phyloP scores from a whole-genome alignment of 2,329 filamentous ascomycete genomes.

The Hypoxylon rubiginosum region DNA sequence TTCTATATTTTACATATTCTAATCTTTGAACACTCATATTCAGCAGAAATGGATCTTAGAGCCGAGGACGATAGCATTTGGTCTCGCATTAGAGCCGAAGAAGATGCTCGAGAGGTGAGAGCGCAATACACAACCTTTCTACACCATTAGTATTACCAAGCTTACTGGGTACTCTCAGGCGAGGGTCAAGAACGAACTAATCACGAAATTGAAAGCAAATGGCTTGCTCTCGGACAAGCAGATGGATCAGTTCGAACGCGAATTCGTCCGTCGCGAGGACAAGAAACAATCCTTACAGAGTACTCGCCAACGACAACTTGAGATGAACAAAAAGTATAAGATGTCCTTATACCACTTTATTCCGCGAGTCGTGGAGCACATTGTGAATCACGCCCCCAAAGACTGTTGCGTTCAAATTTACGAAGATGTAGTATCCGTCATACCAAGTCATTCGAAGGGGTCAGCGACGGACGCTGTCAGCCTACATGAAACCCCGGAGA shows the following conservation, averaged over 20 bases:
- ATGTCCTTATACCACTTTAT: background rate
- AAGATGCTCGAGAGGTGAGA: constrained; percentile 13
- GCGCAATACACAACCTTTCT: background rate
- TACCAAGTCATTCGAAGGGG: background rate
- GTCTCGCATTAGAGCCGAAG: background rate
- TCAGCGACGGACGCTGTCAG: background rate
- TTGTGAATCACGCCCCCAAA: constrained; percentile 2
- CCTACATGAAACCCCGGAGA: constrained; percentile 1
- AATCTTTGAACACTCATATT: no score
- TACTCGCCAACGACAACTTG: background rate
- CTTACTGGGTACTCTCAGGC: constrained; percentile 9
- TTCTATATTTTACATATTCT: no score
- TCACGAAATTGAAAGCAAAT: constrained; percentile 22
- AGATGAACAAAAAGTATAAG: constrained; percentile 8
- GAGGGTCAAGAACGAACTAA: constrained; percentile 12
- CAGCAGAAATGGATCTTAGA: no score
- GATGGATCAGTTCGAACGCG: constrained; percentile 7
- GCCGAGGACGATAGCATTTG: no score
- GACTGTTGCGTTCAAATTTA: constrained; percentile 21
- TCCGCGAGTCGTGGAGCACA: background rate
- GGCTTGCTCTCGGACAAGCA: constrained; percentile 17
- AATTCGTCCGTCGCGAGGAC: background rate
- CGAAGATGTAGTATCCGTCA: constrained; percentile 20
- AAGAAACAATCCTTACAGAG: background rate
- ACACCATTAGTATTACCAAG: background rate